Evolutionary conservation across 2,329 filamentous ascomycete species (phyloP).

Genomic region (Pseudogymnoascus pannorum): DNA sequence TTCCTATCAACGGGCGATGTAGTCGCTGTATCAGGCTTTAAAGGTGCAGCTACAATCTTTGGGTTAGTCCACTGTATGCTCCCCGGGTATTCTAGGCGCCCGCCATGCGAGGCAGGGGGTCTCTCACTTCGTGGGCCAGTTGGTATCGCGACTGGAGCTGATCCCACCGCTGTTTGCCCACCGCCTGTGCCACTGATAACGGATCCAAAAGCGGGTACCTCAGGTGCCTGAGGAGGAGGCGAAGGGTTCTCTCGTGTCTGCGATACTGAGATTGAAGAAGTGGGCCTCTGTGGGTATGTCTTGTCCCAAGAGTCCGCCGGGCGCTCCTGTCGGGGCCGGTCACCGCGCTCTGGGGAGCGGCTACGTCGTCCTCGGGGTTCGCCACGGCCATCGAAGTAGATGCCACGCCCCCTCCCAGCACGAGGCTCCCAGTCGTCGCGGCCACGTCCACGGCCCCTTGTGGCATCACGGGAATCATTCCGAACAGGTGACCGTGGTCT

Average conservation of each 20-base stretch:
- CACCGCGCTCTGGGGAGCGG: slow-evolving; percentile 24
- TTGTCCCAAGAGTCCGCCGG: slow-evolving; percentile 8
- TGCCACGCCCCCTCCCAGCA: slow-evolving; percentile 41
- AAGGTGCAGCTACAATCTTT: slow-evolving; percentile 3
- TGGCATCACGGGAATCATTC: slow-evolving; percentile 55
- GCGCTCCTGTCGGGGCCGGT: neutral
- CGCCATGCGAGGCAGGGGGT: slow-evolving; percentile 6
- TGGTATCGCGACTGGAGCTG: slow-evolving; percentile 5
- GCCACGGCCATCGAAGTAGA: slow-evolving; percentile 52
- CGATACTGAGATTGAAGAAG: neutral
- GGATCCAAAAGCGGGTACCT: slow-evolving; percentile 48
- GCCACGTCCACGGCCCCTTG: slow-evolving; percentile 47
- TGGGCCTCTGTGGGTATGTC: slow-evolving; percentile 7
- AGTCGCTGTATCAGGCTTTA: neutral
- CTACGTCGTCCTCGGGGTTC: slow-evolving; percentile 22
- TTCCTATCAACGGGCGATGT: slow-evolving; percentile 2
- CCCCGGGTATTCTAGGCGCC: slow-evolving; percentile 3
- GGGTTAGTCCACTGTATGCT: slow-evolving; percentile 8
- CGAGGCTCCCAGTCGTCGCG: slow-evolving; percentile 41
- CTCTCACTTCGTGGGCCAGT: slow-evolving; percentile 8
- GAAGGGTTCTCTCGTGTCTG: slow-evolving; percentile 33
- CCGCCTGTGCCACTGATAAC: slow-evolving; percentile 11
- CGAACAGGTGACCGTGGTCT: slow-evolving; percentile 57
- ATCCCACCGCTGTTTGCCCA: neutral
- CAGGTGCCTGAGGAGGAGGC: slow-evolving; percentile 45